Conservation (phyloP, 2,329 filamentous ascomycete genomes). For the Colletotrichum abscissum region DNA sequence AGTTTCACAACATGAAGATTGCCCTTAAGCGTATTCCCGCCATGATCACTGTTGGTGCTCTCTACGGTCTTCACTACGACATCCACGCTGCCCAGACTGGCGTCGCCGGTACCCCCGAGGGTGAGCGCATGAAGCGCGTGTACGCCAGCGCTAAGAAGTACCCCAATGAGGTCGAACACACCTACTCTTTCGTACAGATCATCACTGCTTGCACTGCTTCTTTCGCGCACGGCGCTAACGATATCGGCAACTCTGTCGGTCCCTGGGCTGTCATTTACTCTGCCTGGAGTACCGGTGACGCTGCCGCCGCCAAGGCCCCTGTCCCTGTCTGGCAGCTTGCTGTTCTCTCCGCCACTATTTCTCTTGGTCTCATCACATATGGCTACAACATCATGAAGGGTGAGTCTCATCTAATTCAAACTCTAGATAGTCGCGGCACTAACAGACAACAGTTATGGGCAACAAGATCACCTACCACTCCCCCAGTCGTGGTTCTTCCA, state of each 20-base stretch:
- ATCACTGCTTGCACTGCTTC: constrained; percentile 78
- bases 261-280: constrained; percentile 78
- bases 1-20: constrained; percentile 75
- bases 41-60: constrained; percentile 67
- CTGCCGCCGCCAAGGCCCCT: constrained; percentile 69
- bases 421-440: constrained; percentile 31
- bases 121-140: constrained; percentile 75
- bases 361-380: constrained; percentile 76
- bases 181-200: constrained; percentile 75
- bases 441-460: constrained; percentile 72
- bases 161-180: constrained; percentile 76
- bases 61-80: constrained; percentile 85
- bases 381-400: constrained; percentile 89
- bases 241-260: constrained; percentile 78
- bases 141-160: constrained; percentile 75
- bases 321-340: constrained; percentile 84
- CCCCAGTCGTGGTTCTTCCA: constrained; percentile 69
- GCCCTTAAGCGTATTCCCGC: constrained; percentile 76
- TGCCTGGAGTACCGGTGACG: constrained; percentile 72
- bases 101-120: constrained; percentile 78
- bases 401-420: constrained; percentile 47
- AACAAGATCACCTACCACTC: constrained; percentile 83
- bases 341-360: constrained; percentile 73
- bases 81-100: constrained; percentile 82
- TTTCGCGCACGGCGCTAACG: constrained; percentile 82